Percentiles rank a stretch among this genome's conserved stretches.
Conservation (phyloP, 2,329 filamentous ascomycete species). For the Elsinoe necatrix region DNA sequence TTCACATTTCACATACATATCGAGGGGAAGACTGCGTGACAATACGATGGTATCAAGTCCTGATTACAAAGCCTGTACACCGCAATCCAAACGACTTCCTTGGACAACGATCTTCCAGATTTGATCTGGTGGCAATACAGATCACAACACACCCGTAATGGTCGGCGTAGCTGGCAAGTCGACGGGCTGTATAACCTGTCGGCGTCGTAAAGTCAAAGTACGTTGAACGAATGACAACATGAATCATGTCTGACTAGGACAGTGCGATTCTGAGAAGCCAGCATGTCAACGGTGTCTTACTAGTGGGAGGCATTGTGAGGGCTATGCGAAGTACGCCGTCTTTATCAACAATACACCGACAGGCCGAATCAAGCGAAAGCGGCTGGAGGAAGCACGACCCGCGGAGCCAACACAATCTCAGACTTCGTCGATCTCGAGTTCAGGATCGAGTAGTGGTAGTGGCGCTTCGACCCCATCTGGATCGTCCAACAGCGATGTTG, state of each 20-base stretch:
- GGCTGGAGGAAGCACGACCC: slow-evolving; percentile 13
- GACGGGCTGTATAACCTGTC: slow-evolving; percentile 56
- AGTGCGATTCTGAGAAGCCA: slow-evolving; percentile 15
- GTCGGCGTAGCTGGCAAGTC: slow-evolving; percentile 57
- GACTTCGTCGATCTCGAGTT: neutral
- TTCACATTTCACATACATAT: too few relatives aligned
- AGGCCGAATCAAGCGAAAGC: slow-evolving; percentile 2
- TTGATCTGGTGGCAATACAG: too few relatives aligned
- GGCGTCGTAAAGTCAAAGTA: slow-evolving; percentile 28
- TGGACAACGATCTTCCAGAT: too few relatives aligned
- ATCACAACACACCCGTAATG: slow-evolving; percentile 32
- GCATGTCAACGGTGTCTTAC: slow-evolving; percentile 4
- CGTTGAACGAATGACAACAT: neutral
- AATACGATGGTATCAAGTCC: too few relatives aligned
- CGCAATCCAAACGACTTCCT: too few relatives aligned
- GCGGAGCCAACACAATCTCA: neutral
- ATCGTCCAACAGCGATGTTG: neutral
- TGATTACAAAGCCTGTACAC: too few relatives aligned
- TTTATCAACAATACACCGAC: slow-evolving; percentile 13
- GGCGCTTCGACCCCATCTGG: neutral
- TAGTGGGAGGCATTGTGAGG: slow-evolving; percentile 15
- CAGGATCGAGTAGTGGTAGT: neutral
- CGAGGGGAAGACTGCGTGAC: too few relatives aligned
- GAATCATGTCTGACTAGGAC: neutral
- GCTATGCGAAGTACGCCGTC: slow-evolving; percentile 12